Base-by-base conservation (phyloP, 1,284 basidiomycete genomes). In the Pseudozyma flocculosa region DNA sequence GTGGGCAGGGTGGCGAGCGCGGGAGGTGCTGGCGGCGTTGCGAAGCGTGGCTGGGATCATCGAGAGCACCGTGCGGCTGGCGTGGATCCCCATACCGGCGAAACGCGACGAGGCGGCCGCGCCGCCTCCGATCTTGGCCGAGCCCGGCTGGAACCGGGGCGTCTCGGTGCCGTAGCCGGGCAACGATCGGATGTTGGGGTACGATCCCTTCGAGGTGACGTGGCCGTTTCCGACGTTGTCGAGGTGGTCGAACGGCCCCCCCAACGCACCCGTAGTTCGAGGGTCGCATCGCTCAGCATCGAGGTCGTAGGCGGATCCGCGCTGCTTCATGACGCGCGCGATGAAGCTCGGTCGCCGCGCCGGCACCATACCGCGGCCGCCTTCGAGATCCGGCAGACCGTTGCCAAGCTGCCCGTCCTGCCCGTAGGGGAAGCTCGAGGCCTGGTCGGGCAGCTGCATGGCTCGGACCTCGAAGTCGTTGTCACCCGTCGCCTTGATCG, bases 291-390 rank as follows among this genome's bases (percentile, higher is more conserved):
- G 3, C 32, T 34, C 32, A 13, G 32, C 15, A 5, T 17, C 32
- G 32, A 4, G 4, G 32, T 34, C 32, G 32, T 17, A 34, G 11
- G 54, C 46, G 4, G 43, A 41, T 34, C 47, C 54, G 29, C 52
- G 51, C 22, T 62, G 60, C 14, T 50, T 40, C 40, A 52, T 51
- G 19, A 56, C 55, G 1, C 58, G 44, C 19, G 65, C 61, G 49
- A 65, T 65, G 45, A 61, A 61, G 56, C 58, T 56, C 0, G 61
- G 54, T 21, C 53, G 54, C n/a, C 65, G 37, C 9, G 55, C 34
- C 3, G 61, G 56, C 13, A 47, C 2, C 13, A 56, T 54, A 50
- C 61, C 57, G 26, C 39, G 52, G 38, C 58, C 57, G 18, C 56
- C 57, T 34, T 42, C 57, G 13, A 65, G 39, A 26, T 63, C 52